Evolutionary conservation across 1,284 basidiomycete species (phyloP).

Genomic region (Caloboletus firmus): DNA sequence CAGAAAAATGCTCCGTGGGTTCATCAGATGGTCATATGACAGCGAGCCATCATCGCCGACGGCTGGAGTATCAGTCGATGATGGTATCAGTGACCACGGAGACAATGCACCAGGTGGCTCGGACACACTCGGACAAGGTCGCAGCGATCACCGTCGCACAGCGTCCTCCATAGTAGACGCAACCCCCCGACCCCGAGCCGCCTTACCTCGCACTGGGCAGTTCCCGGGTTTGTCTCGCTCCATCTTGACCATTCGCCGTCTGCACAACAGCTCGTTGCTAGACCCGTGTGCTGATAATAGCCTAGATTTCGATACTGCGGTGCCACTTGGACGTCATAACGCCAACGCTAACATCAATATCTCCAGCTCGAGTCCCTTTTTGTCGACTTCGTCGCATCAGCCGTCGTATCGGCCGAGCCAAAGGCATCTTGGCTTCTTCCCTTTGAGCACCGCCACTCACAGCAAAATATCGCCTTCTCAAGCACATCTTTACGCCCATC

Average conservation of each 20-base stretch:
- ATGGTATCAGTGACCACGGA: slow-evolving; percentile 1
- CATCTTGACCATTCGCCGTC: slow-evolving; percentile 4
- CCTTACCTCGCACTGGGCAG: slow-evolving; percentile 16
- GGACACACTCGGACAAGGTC: slow-evolving; percentile 10
- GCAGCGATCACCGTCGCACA: slow-evolving; percentile 29
- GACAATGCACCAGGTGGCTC: slow-evolving; percentile 5
- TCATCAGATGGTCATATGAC: slow-evolving; percentile 25
- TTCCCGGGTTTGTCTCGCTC: slow-evolving; percentile 18
- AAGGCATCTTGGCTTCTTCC: slow-evolving; percentile 25
- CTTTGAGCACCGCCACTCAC: slow-evolving; percentile 18
- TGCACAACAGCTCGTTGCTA: slow-evolving; percentile 3
- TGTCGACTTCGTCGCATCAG: slow-evolving; percentile 12
- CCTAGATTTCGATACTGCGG: slow-evolving; percentile 13
- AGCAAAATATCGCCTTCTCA: slow-evolving; percentile 15
- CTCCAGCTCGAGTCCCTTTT: slow-evolving; percentile 11
- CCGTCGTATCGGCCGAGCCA: slow-evolving; percentile 13
- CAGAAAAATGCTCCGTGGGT: slow-evolving; percentile 25
- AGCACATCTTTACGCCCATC: slow-evolving; percentile 1
- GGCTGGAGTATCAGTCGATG: slow-evolving; percentile 7
- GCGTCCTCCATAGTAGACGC: slow-evolving; percentile 32
- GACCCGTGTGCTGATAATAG: slow-evolving; percentile 13
- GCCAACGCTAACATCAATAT: slow-evolving; percentile 9
- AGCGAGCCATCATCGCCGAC: slow-evolving; percentile 23
- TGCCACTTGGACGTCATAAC: slow-evolving; percentile 9
- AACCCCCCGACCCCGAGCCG: slow-evolving; percentile 21